Evolutionary conservation across 2,329 filamentous ascomycete species (phyloP).

Genomic region (Exophiala xenobiotica): DNA sequence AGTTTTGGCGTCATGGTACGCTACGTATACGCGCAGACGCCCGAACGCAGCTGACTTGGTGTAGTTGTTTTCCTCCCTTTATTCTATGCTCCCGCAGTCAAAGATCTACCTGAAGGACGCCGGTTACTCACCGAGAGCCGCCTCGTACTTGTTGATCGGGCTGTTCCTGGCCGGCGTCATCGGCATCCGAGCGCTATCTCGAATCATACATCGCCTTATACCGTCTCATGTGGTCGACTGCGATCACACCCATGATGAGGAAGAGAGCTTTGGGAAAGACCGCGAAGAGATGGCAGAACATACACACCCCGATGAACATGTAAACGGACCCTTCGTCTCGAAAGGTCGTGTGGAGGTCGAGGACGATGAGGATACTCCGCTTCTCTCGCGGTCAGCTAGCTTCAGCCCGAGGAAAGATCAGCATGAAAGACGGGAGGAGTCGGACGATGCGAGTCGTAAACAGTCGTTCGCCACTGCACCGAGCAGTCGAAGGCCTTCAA

Average conservation of each 20-base stretch:
- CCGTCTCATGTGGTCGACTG: slow-evolving; percentile 51
- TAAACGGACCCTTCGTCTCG: slow-evolving; percentile 20
- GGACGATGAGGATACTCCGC: slow-evolving; percentile 29
- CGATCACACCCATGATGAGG: slow-evolving; percentile 45
- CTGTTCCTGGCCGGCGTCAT: slow-evolving; percentile 50
- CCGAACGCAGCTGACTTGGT: slow-evolving; percentile 10
- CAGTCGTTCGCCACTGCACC: slow-evolving; percentile 23
- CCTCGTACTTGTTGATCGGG: slow-evolving; percentile 53
- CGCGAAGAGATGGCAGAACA: slow-evolving; percentile 28
- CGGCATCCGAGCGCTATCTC: slow-evolving; percentile 47
- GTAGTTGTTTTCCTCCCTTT: slow-evolving; percentile 86
- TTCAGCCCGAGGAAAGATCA: slow-evolving; percentile 15
- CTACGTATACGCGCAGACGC: too few relatives aligned
- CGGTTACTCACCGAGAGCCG: slow-evolving; percentile 63
- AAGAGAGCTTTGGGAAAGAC: slow-evolving; percentile 37
- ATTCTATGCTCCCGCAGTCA: slow-evolving; percentile 88
- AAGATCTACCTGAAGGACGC: slow-evolving; percentile 72
- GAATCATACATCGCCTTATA: slow-evolving; percentile 47
- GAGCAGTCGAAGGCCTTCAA: slow-evolving; percentile 34
- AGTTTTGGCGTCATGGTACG: slow-evolving; percentile 93
- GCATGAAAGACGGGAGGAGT: slow-evolving; percentile 3
- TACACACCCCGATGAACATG: slow-evolving; percentile 30
- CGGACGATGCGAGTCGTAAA: background rate
- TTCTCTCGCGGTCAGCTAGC: slow-evolving; percentile 27
- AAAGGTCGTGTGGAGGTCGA: slow-evolving; percentile 6